These are phyloP conservation scores for Fusarium ambrosium DNA, from an alignment of 2,329 filamentous ascomycete genomes.

Conservation along the genomic window DNA sequence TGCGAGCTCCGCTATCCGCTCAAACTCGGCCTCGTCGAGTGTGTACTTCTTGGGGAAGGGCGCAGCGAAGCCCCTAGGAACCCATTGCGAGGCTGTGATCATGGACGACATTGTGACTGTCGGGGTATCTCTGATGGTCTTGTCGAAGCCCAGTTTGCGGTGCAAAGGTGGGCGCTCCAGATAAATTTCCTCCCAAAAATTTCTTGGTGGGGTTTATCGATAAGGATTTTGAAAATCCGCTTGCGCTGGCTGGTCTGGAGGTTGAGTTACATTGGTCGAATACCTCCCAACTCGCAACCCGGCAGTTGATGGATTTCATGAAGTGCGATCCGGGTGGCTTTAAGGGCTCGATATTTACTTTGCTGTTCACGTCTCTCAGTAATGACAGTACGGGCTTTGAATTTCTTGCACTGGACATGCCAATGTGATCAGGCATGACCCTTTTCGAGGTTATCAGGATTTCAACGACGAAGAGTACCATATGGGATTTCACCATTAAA, in stretches of 20 bases:
- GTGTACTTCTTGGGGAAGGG: slow-evolving; percentile 82
- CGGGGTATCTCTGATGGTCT: slow-evolving; percentile 47
- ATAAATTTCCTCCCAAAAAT: slow-evolving; percentile 53
- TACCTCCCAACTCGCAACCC: not conserved
- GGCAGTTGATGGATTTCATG: not conserved
- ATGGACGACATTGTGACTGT: slow-evolving; percentile 69
- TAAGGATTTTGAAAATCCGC: slow-evolving; percentile 42
- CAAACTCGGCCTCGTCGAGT: slow-evolving; percentile 81
- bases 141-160: slow-evolving; percentile 31
- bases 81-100: slow-evolving; percentile 83
- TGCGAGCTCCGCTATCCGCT: slow-evolving; percentile 80
- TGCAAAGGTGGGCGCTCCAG: slow-evolving; percentile 31
- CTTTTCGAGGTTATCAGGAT: not conserved
- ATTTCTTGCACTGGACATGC: not conserved
- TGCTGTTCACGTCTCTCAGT: not conserved
- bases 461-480: not conserved
- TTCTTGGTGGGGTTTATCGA: slow-evolving; percentile 58
- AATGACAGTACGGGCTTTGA: not conserved
- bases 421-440: not conserved
- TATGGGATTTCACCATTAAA: too few relatives aligned
- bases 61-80: slow-evolving; percentile 81
- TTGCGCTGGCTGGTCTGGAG: not conserved
- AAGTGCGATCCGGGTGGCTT: not conserved
- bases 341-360: not conserved
- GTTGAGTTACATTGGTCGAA: not conserved